These are phyloP conservation scores for Fragaria nilgerrensis DNA, from an alignment of 306 rosid genomes.

Conservation along the genomic window DNA sequence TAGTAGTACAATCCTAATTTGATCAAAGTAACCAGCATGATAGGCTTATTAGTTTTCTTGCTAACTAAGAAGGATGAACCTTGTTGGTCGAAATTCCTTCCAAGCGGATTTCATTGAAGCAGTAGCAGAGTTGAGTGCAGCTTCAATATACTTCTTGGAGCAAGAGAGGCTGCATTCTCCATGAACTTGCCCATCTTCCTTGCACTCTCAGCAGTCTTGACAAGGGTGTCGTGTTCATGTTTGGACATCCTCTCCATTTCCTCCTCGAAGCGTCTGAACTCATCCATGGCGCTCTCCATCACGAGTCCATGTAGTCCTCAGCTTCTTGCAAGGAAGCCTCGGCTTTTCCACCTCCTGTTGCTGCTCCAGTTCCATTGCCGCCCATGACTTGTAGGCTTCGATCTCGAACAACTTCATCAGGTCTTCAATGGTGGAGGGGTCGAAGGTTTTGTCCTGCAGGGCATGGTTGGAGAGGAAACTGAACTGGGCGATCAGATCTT, in stretches of 20 bases:
- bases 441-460: slow-evolving; percentile 70
- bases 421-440: slow-evolving; percentile 73
- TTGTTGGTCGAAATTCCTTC: slow-evolving; percentile 65
- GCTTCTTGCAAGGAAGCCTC: slow-evolving; percentile 56
- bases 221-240: slow-evolving; percentile 47
- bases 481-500: slow-evolving; percentile 71
- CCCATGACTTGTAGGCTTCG: slow-evolving; percentile 95
- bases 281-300: slow-evolving; percentile 91
- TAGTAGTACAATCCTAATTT: not conserved
- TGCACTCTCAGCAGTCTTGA: slow-evolving; percentile 54
- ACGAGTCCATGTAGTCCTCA: slow-evolving; percentile 63
- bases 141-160: slow-evolving; percentile 75
- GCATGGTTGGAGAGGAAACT: slow-evolving; percentile 69
- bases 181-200: slow-evolving; percentile 64
- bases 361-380: slow-evolving; percentile 62
- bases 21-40: not conserved
- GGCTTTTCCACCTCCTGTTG: slow-evolving; percentile 49
- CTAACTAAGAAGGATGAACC: slow-evolving; percentile 77
- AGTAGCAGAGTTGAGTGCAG: slow-evolving; percentile 69
- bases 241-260: slow-evolving; percentile 55
- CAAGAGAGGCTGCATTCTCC: slow-evolving; percentile 72
- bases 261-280: slow-evolving; percentile 66
- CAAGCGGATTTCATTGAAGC: slow-evolving; percentile 91
- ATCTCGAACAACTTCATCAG: slow-evolving; percentile 84
- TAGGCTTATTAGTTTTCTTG: not conserved